Percentiles rank a stretch among this genome's conserved stretches.
Evolutionary conservation across 169 alveolate species (phyloP).

Genomic region (Cryptosporidium felis): DNA sequence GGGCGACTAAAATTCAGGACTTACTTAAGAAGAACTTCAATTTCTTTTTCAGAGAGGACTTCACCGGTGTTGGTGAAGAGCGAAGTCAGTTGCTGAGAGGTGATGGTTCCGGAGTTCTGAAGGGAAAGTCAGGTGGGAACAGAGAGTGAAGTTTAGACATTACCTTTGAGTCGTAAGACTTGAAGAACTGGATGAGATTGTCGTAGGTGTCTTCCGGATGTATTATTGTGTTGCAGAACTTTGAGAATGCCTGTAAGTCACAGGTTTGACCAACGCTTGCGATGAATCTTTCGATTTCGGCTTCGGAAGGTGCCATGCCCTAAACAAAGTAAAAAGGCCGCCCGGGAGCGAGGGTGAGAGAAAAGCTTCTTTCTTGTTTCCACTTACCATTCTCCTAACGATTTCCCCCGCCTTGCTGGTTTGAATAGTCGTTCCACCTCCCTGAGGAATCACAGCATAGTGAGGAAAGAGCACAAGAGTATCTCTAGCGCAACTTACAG

Average conservation of each 20-base stretch:
- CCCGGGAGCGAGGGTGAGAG: too few relatives aligned
- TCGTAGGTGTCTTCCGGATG: conserved; percentile 69
- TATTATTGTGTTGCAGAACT: conserved; percentile 39
- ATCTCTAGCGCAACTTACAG: conserved; percentile 4
- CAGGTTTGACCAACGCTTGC: conserved; percentile 45
- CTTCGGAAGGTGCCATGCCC: conserved; percentile 67
- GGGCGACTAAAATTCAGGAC: not conserved
- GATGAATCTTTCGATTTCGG: conserved; percentile 7
- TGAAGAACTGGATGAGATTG: conserved; percentile 49
- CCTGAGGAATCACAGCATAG: not conserved
- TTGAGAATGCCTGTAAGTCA: conserved; percentile 12
- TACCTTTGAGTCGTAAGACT: conserved; percentile 54
- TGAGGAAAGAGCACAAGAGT: not conserved
- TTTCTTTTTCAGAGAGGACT: conserved; percentile 30
- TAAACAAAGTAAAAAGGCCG: too few relatives aligned
- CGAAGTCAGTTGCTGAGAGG: conserved; percentile 34
- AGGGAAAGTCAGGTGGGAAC: not conserved
- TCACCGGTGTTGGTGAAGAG: conserved; percentile 57
- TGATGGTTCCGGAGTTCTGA: conserved; percentile 46
- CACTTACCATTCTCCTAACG: conserved; percentile 59
- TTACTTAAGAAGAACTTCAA: conserved; percentile 46
- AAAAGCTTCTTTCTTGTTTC: not conserved
- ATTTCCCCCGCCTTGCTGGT: conserved; percentile 57
- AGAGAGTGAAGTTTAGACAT: not conserved
- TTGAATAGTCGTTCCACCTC: conserved; percentile 48